Base-by-base conservation (phyloP, 192 early-diverging fungal genomes). In the Polychytrium aggregatum region DNA sequence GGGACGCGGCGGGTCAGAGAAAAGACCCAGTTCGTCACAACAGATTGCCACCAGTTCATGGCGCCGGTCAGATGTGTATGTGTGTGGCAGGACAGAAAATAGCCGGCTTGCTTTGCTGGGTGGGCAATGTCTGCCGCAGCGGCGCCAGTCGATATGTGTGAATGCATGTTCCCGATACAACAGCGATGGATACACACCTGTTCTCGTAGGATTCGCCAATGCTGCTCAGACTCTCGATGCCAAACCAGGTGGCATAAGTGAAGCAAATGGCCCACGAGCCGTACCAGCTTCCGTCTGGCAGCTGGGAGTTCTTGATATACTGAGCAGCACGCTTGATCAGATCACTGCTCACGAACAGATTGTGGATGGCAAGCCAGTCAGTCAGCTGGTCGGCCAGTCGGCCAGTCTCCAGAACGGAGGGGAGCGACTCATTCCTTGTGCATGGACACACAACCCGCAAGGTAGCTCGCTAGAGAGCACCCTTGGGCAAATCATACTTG, bases 261-360 rank as follows among this genome's bases (percentile, higher is more conserved):
- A 91, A 98, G 62, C 95, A 98, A 53, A 98, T 86, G 40, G 82
- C 95, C 95, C 95, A 98, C 27, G 80, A 76, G 3, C 95, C 95
- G 60, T 84, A 92, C 90, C 90, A 98, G 43, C 81, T 78, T 16
- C 95, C 95, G 59, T 96, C 88, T 18, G 50, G 47, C 17, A 74
- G 53, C 65, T 98, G 95, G 14, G 60, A 61, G 22, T 65, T 63
- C 5, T 81, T 44, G 44, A 98, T 85, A 52, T 81, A 98, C n/a
- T 72, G 49, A 30, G 89, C 59, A 11, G 85, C 86, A n/a, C 71
- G 58, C 40, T 62, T 44, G 40, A 69, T 60, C 6, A 62, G n/a
- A n/a, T n/a, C n/a, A n/a, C 41, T 10, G 21, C 22, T 43, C 41
- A 20, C 9, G 22, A 11, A n/a, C 41, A 11, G 9, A 11, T 21